Evolutionary conservation across 495 filamentous ascomycete genomes (phyloP), one percentile per base, ranked within the genome.

Genomic region (Penicillium psychrofluorescens): DNA sequence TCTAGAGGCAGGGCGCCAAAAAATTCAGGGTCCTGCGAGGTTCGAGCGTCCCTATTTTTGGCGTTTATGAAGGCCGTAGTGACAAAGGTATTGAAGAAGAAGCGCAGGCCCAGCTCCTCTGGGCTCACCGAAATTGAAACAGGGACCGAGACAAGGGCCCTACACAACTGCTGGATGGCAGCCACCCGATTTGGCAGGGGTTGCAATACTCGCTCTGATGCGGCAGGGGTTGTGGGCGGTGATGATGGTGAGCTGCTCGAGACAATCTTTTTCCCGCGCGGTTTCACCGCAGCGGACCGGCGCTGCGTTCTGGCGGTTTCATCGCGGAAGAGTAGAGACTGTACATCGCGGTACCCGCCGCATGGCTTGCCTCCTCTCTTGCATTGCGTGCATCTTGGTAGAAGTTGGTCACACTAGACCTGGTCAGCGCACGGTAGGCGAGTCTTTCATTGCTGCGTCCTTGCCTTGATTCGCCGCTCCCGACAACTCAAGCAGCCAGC

Each of bases 301-400:
- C 41, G 49, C 11, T 49, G 49, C 27, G 55, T 45, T 33, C 45
- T 58, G 13, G 52, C 55, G 32, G 51, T 58, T 40, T 58, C 55
- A 29, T 50, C 37, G 12, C 55, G 52, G 41, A 58, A 58, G 34
- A 58, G 10, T 2, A 53, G n/a, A 28, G 52, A 37, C 28, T 45
- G 38, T 8, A 58, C 29, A 14, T 58, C 55, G 15, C 41, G 52
- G 44, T 58, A 58, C 35, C 55, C 55, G 35, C 55, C 55, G 34
- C 55, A 58, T 39, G 38, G 8, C 13, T 58, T 58, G 30, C 46
- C 52, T 38, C 43, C 52, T 38, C 52, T 47, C 13, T 35, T 55
- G 44, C 52, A 58, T 36, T 58, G 55, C 14, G 55, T 55, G 35
- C 55, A 59, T 32, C 50, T 37, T 7, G 55, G 55, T 1, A 53